Conservation (phyloP, 2,329 filamentous ascomycete genomes). For the Sporothrix dimorphospora region DNA sequence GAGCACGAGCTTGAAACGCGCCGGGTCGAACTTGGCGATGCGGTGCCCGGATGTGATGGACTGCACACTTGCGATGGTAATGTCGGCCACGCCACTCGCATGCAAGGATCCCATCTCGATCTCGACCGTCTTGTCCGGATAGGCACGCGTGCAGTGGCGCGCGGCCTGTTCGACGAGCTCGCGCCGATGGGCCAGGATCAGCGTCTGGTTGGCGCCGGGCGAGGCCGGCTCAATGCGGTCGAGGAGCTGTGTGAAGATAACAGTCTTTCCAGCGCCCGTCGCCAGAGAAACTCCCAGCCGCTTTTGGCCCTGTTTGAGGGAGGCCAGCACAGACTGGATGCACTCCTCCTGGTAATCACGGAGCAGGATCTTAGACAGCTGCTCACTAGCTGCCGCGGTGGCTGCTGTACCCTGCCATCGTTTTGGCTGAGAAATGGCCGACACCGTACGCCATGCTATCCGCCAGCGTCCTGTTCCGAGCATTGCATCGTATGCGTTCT, state of each 20-base stretch:
- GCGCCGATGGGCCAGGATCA: conserved; percentile 89
- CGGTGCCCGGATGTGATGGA: conserved; percentile 74
- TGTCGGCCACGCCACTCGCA: conserved; percentile 81
- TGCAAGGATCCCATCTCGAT: conserved; percentile 86
- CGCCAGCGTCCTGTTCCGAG: conserved; percentile 13
- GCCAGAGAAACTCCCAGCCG: conserved; percentile 83
- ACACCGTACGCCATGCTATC: conserved; percentile 21
- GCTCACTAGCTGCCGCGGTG: not conserved
- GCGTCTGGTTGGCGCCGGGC: conserved; percentile 68
- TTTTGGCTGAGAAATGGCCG: not conserved
- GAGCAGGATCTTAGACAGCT: conserved; percentile 55
- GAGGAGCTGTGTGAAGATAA: conserved; percentile 96
- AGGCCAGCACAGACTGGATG: conserved; percentile 75
- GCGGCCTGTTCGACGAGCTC: conserved; percentile 96
- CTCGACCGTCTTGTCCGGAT: conserved; percentile 79
- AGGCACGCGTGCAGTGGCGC: conserved; percentile 76
- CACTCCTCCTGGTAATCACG: conserved; percentile 91
- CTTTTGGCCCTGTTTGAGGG: conserved; percentile 72
- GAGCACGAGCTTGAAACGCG: conserved; percentile 81
- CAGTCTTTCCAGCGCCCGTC: conserved; percentile 88
- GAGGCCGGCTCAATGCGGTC: conserved; percentile 66
- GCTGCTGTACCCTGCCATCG: conserved; percentile 14
- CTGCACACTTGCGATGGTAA: conserved; percentile 88
- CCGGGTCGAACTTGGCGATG: conserved; percentile 80
- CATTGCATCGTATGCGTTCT: conserved; percentile 23